These are phyloP conservation scores for Beta vulgaris DNA, from an alignment of 148 eudicot genomes.

Conservation along the genomic window DNA sequence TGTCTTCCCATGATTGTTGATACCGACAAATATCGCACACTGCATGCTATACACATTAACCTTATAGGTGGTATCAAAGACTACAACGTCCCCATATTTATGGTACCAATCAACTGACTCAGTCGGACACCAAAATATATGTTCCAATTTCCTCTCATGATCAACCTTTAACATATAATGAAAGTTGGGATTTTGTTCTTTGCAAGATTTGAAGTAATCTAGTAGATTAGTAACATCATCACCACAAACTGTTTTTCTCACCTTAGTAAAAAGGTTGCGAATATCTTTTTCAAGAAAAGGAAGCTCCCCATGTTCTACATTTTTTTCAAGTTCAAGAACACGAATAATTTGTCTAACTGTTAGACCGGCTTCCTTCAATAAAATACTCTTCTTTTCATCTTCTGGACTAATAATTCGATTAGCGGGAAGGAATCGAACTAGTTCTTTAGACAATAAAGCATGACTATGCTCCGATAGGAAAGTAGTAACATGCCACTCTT, in stretches of 20 bases:
- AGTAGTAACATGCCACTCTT: neutral
- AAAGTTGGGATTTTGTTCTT: neutral
- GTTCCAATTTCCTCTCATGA: neutral
- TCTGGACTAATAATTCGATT: slow-evolving; percentile 13
- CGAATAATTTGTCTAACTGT: neutral
- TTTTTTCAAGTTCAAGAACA: slow-evolving; percentile 7
- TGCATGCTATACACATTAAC: neutral
- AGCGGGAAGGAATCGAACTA: neutral
- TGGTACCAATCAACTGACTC: slow-evolving; percentile 19
- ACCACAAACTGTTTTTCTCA: neutral
- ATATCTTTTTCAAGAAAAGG: no score
- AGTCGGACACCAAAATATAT: slow-evolving; percentile 16
- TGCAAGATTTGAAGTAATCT: neutral
- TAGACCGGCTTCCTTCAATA: neutral
- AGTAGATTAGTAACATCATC: neutral
- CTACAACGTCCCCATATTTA: no score
- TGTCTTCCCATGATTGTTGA: no score
- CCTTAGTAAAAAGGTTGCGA: neutral
- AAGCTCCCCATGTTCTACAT: no score
- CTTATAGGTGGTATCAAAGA: no score
- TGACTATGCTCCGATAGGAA: neutral
- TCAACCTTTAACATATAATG: neutral
- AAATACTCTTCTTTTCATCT: neutral
- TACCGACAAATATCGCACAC: no score
- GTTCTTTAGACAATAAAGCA: neutral